These are phyloP conservation scores for Capsella bursapastoris DNA, from an alignment of 345 rosid species.

Conservation along the genomic window DNA sequence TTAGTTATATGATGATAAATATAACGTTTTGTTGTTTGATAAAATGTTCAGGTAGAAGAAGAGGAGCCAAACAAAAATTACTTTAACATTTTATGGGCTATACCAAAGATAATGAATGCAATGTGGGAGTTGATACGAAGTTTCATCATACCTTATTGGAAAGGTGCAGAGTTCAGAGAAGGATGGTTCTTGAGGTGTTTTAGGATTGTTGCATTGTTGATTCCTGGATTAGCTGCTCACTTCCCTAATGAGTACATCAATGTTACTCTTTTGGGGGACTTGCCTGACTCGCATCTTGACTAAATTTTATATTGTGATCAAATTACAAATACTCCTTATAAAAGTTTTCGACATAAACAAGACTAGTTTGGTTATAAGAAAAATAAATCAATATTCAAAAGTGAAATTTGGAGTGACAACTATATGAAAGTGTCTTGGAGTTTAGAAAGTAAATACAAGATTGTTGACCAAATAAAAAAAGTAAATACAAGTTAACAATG, in stretches of 20 bases:
- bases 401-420: too few species aligned
- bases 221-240: slow-evolving; percentile 73
- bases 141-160: slow-evolving; percentile 49
- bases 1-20: neutral
- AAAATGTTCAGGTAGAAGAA: slow-evolving; percentile 47
- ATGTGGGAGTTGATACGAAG: slow-evolving; percentile 68
- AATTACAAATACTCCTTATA: too few species aligned
- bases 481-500: too few species aligned
- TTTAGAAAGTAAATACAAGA: too few species aligned
- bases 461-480: too few species aligned
- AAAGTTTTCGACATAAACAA: too few species aligned
- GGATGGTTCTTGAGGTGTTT: slow-evolving; percentile 52
- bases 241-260: slow-evolving; percentile 63
- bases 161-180: slow-evolving; percentile 58
- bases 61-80: slow-evolving; percentile 81
- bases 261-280: slow-evolving; percentile 52
- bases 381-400: too few species aligned
- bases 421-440: too few species aligned
- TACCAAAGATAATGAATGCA: slow-evolving; percentile 57
- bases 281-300: neutral
- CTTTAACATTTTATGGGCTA: slow-evolving; percentile 51
- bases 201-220: slow-evolving; percentile 53
- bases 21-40: neutral
- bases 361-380: too few species aligned
- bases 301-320: neutral